Evolutionary conservation across 805 yeast species (phyloP), one percentile per base, ranked within the genome.

Genomic region (Saccharomycopsis sp.): DNA sequence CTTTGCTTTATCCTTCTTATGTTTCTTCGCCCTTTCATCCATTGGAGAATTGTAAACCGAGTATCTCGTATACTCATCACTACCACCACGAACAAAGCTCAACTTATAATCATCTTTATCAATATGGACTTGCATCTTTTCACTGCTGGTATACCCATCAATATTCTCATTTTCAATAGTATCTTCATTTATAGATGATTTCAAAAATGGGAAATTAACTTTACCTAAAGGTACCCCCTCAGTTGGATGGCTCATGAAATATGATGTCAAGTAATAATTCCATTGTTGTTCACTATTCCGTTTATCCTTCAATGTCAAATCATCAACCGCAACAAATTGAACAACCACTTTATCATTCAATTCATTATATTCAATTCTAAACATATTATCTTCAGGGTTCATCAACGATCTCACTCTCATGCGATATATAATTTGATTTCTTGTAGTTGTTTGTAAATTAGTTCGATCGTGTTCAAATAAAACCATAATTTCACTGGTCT

Each of bases 181-280:
- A 8, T 75, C 74, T 40, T 66, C 71, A 38, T 77, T 76, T 38
- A 79, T 64, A 43, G 69, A 72, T 3, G 74, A 60, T 54, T 78
- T 81, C 53, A 85, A 66, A 62, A 90, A 84, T 21, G 97, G 97
- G 62, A 86, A 70, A 51, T 75, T 74, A 44, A 93, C 74, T 53
- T 78, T 79, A 35, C 83, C 79, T 16, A 85, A 77, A 14, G 87
- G 80, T 14, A 93, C 83, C 24, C 97, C 97, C 62, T 93, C 99
- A 2, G 99, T 93, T 31, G 98, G 97, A 56, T 87, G 95, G 2
- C 95, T 83, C 85, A 93, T 83, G 35, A 89, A 76, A 61, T 84
- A 93, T 35, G 95, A 85, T 0, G 97, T 90, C 41, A 93, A 74
- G 59, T 93, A 93, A 66, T 93, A 90, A 59, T 87, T 89, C 84